Evolutionary conservation across 2,329 filamentous ascomycete species (phyloP).

Genomic region (Volutella citrinella): DNA sequence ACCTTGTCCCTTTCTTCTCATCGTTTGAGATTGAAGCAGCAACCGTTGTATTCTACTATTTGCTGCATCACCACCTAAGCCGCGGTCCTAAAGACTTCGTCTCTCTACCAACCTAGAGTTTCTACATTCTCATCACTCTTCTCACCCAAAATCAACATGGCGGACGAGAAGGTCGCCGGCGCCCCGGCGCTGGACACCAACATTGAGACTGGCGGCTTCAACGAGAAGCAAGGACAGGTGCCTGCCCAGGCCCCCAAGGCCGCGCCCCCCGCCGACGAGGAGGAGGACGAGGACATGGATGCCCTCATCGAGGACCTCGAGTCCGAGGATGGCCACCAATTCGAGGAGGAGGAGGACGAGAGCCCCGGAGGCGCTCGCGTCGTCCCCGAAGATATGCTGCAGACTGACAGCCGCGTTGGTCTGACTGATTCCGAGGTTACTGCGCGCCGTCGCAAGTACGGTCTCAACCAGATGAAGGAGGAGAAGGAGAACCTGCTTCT

Average conservation of each 20-base stretch:
- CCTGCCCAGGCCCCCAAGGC: slow-evolving; percentile 33
- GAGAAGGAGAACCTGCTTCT: slow-evolving; percentile 81
- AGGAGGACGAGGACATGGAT: slow-evolving; percentile 76
- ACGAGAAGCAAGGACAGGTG: slow-evolving; percentile 54
- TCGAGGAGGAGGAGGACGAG: slow-evolving; percentile 56
- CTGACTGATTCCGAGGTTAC: slow-evolving; percentile 69
- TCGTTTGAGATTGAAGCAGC: slow-evolving; percentile 19
- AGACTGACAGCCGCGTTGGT: slow-evolving; percentile 71
- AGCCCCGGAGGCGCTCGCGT: slow-evolving; percentile 54
- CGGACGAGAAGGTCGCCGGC: slow-evolving; percentile 50
- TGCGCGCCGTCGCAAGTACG: slow-evolving; percentile 65
- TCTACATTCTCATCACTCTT: slow-evolving; percentile 16
- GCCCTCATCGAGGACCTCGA: slow-evolving; percentile 84
- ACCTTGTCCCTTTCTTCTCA: slow-evolving; percentile 22
- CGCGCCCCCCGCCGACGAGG: slow-evolving; percentile 48
- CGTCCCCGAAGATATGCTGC: slow-evolving; percentile 71
- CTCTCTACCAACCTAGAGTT: slow-evolving; percentile 16
- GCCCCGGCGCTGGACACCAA: slow-evolving; percentile 60
- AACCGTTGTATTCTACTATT: slow-evolving; percentile 12
- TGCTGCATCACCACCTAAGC: slow-evolving; percentile 8
- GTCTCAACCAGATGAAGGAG: slow-evolving; percentile 87
- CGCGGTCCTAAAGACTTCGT: slow-evolving; percentile 15
- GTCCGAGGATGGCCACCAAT: slow-evolving; percentile 70
- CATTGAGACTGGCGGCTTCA: slow-evolving; percentile 63
- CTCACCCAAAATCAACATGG: slow-evolving; percentile 38